Conservation (phyloP, 352 stramenopile genomes). For the Phytopythium litorale region DNA sequence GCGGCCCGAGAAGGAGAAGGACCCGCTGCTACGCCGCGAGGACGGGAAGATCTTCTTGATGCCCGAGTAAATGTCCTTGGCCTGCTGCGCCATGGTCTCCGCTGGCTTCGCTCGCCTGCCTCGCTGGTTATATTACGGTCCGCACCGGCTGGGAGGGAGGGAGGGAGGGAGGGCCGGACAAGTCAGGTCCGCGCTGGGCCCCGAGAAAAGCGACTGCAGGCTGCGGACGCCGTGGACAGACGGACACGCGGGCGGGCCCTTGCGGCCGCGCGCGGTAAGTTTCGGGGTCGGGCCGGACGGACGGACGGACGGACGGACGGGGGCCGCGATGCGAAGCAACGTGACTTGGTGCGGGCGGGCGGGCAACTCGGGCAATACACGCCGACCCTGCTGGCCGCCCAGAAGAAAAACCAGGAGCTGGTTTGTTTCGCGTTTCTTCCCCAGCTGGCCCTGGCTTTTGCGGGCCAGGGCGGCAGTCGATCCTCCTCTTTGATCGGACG, state of each 20-base stretch:
- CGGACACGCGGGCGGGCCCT: too few relatives aligned
- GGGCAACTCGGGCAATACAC: neutral
- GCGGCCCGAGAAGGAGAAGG: slow-evolving; percentile 44
- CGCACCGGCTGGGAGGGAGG: neutral
- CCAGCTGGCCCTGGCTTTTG: neutral
- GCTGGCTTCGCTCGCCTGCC: neutral
- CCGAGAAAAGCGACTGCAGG: too few relatives aligned
- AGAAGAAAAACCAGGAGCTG: too few relatives aligned
- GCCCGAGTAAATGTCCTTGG: slow-evolving; percentile 74
- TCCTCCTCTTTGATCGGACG: too few relatives aligned
- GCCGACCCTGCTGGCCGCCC: too few relatives aligned
- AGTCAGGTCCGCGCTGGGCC: neutral
- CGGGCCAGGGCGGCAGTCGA: too few relatives aligned
- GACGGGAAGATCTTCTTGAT: slow-evolving; percentile 79
- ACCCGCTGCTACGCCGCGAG: slow-evolving; percentile 34
- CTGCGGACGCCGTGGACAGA: too few relatives aligned
- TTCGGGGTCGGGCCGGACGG: too few relatives aligned
- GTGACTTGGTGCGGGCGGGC: neutral
- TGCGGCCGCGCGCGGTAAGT: too few relatives aligned
- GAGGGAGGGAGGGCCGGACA: neutral
- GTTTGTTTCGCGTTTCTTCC: neutral
- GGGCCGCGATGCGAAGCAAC: too few relatives aligned
- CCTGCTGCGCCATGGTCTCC: slow-evolving; percentile 53
- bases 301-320: too few relatives aligned
- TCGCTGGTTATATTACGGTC: neutral